Evolutionary conservation across 257 asterid genomes (phyloP).

Genomic region (Primulina eburnea): DNA sequence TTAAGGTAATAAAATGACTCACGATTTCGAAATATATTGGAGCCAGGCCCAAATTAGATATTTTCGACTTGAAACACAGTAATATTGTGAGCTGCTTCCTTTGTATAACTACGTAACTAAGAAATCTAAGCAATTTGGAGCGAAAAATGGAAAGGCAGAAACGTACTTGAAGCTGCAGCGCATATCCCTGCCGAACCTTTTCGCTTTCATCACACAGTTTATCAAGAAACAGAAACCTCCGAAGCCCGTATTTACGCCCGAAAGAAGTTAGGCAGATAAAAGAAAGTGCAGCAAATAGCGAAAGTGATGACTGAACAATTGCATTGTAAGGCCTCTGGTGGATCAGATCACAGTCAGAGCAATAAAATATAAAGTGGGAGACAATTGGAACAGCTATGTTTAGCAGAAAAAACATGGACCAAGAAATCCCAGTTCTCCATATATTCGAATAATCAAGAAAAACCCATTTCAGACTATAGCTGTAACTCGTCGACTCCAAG

Average conservation of each 20-base stretch:
- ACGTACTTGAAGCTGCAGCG: conserved; percentile 66
- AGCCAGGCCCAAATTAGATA: too few species aligned
- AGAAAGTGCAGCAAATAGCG: conserved; percentile 59
- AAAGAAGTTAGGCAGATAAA: conserved; percentile 66
- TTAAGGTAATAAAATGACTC: too few species aligned
- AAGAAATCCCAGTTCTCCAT: conserved; percentile 72
- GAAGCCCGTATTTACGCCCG: conserved; percentile 61
- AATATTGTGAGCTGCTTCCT: too few species aligned
- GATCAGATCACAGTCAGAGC: conserved; percentile 54
- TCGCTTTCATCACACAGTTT: conserved; percentile 63
- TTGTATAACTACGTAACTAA: too few species aligned
- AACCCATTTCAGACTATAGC: conserved; percentile 64
- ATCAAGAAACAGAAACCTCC: conserved; percentile 74
- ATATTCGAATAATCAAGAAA: conserved; percentile 67
- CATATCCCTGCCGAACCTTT: conserved; percentile 63
- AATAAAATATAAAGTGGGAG: conserved; percentile 63
- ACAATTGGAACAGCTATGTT: conserved; percentile 66
- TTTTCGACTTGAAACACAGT: too few species aligned
- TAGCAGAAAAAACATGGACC: conserved; percentile 75
- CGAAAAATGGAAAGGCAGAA: too few species aligned
- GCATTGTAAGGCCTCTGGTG: conserved; percentile 66
- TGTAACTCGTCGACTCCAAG: conserved; percentile 46
- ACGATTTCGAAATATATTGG: too few species aligned
- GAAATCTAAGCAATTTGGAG: too few species aligned
- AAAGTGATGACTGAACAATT: conserved; percentile 65